Conservation (phyloP, 257 asterid species). For the Nicotiana undulata region DNA sequence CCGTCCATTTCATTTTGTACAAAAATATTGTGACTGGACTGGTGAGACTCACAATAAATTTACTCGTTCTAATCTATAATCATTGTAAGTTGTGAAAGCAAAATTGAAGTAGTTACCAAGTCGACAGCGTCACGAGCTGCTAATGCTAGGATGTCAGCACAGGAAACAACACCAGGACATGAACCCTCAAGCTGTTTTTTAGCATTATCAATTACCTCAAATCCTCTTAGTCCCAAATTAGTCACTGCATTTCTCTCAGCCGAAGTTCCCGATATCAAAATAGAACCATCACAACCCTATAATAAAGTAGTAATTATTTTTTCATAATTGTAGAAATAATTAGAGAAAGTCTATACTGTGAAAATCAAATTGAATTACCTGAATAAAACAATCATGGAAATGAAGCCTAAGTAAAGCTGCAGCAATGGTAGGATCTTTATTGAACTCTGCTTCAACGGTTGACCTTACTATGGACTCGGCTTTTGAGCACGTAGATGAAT, state of each 20-base stretch:
- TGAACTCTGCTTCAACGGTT: slow-evolving; percentile 38
- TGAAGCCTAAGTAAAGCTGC: slow-evolving; percentile 67
- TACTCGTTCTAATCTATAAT: too few species aligned
- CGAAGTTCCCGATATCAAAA: slow-evolving; percentile 36
- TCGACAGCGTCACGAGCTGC: slow-evolving; percentile 69
- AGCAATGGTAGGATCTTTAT: slow-evolving; percentile 43
- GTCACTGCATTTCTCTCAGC: slow-evolving; percentile 43
- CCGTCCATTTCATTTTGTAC: neutral
- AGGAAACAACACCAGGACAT: slow-evolving; percentile 58
- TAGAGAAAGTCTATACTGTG: too few species aligned
- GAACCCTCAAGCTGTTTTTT: slow-evolving; percentile 46
- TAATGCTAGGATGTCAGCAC: slow-evolving; percentile 59
- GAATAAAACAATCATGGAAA: slow-evolving; percentile 73
- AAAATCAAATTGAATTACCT: slow-evolving; percentile 22
- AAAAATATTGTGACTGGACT: neutral
- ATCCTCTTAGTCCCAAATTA: slow-evolving; percentile 51
- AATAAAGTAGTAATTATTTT: neutral
- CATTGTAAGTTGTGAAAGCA: too few species aligned
- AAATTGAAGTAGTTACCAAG: slow-evolving; percentile 24
- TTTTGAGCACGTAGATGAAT: slow-evolving; percentile 51
- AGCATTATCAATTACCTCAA: slow-evolving; percentile 58
- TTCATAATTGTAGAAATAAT: neutral
- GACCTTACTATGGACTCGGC: slow-evolving; percentile 59
- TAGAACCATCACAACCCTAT: slow-evolving; percentile 68
- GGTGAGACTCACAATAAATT: too few species aligned